Evolutionary conservation across 805 yeast species (phyloP), one percentile per base, ranked within the genome.

Genomic region (Candida ovalis): DNA sequence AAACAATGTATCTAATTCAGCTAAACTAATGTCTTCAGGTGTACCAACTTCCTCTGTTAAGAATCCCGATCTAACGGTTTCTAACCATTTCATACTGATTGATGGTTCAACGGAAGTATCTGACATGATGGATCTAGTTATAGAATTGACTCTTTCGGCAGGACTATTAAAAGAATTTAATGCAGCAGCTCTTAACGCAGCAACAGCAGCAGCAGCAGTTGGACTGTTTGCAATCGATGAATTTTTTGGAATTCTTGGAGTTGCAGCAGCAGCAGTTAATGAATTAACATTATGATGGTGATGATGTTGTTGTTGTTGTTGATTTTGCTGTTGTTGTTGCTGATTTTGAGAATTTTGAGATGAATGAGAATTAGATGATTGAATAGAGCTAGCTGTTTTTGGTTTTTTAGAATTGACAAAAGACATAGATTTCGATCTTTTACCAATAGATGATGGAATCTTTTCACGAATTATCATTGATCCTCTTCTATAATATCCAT

Each of bases 261-360:
- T 88, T 23, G 88, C 89, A 12, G 90, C 90, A 21, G 92, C 92
- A 18, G 88, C 88, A 13, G 92, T 85, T 40, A 84, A 62, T 19
- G 22, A 18, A 17, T 21, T 21, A 30, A 30, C 17, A 17, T 7
- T 35, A 10, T 35, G 38, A 17, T 35, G 19, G 21, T 35, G 38
- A 35, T 18, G 19, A 35, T 25, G 7, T 25, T 7, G 28, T 25
- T 25, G 28, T 25, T 25, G 28, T 25, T 8, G 35, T 30, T 30
- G n/a, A n/a, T n/a, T n/a, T n/a, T n/a, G 35, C 15, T 30, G 35
- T 30, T 8, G 35, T 30, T 30, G 35, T 30, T 30, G 35, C 15
- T 30, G 35, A 12, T 15, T 15, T 6, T 30, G 7, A 30, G 35
- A 30, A 12, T n/a, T n/a, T 25, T 25, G 28, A 7, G 38, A 18